phyloP scores from a whole-genome alignment of 2,329 filamentous ascomycete species.

The Fusarium sp. region DNA sequence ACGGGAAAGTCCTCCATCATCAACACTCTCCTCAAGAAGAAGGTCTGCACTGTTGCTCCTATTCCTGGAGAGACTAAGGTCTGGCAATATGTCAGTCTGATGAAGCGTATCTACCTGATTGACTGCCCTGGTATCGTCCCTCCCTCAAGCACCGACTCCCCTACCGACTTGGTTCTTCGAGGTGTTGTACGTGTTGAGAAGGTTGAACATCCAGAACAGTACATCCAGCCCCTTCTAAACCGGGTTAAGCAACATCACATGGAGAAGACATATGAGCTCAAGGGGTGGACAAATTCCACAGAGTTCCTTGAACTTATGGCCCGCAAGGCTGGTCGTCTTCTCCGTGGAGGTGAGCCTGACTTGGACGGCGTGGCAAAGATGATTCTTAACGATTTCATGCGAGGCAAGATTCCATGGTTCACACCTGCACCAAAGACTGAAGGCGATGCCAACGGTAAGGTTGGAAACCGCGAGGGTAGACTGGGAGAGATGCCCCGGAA shows the following conservation, averaged over 20 bases:
- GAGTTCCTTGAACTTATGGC: slow-evolving; percentile 90
- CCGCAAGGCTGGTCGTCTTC: slow-evolving; percentile 83
- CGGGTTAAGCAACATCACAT: slow-evolving; percentile 89
- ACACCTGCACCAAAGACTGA: slow-evolving; percentile 77
- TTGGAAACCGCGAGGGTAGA: slow-evolving; percentile 80
- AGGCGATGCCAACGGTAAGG: slow-evolving; percentile 59
- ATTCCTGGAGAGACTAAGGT: slow-evolving; percentile 98
- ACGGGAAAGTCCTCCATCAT: slow-evolving; percentile 97
- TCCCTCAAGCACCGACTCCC: slow-evolving; percentile 83
- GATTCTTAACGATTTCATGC: slow-evolving; percentile 94
- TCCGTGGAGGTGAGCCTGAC: slow-evolving; percentile 95
- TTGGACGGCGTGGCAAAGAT: slow-evolving; percentile 96
- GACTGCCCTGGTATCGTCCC: slow-evolving; percentile 98
- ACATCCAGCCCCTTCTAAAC: slow-evolving; percentile 83
- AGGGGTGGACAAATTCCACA: slow-evolving; percentile 78
- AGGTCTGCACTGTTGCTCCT: slow-evolving; percentile 91
- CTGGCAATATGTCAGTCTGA: slow-evolving; percentile 96
- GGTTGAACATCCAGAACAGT: slow-evolving; percentile 95
- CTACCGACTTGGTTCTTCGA: slow-evolving; percentile 87
- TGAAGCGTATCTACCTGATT: slow-evolving; percentile 91
- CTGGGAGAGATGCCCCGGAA: slow-evolving; percentile 90
- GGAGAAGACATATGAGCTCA: slow-evolving; percentile 91
- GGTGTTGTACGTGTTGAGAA: slow-evolving; percentile 96
- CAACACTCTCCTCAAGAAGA: slow-evolving; percentile 94
- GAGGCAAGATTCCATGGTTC: slow-evolving; percentile 97